Conservation (phyloP, 2,329 filamentous ascomycete genomes). For the Ophiognomonia clavigignenti-juglandacearum region DNA sequence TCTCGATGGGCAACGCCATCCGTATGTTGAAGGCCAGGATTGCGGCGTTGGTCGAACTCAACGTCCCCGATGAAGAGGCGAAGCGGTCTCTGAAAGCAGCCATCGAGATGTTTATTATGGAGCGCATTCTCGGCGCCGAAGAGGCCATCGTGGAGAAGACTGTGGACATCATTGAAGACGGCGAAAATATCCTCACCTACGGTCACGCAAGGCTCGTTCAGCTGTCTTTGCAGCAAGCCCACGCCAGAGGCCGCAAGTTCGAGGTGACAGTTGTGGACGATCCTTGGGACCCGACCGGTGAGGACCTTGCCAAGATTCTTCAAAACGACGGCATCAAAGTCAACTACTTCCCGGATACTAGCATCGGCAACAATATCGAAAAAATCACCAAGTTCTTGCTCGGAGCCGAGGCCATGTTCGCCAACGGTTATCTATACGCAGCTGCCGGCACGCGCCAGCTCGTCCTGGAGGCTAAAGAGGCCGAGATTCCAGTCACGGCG, state of each 20-base stretch:
- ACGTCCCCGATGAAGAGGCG: constrained; percentile 73
- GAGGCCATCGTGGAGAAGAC: constrained; percentile 78
- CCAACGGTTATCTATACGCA: constrained; percentile 86
- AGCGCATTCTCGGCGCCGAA: constrained; percentile 83
- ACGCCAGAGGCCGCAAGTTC: constrained; percentile 67
- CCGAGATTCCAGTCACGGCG: constrained; percentile 76
- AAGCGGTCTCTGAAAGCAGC: constrained; percentile 73
- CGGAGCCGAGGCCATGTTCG: constrained; percentile 91
- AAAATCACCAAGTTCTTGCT: constrained; percentile 67
- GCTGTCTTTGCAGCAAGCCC: constrained; percentile 70
- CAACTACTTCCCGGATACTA: constrained; percentile 74
- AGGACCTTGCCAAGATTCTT: constrained; percentile 64
- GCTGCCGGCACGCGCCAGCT: constrained; percentile 82
- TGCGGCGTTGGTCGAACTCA: constrained; percentile 75
- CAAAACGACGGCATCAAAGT: constrained; percentile 65
- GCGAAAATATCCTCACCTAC: constrained; percentile 81
- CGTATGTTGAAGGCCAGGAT: constrained; percentile 91
- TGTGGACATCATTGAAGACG: constrained; percentile 68
- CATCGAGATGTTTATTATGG: constrained; percentile 86
- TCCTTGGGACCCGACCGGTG: constrained; percentile 47
- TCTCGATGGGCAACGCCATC: constrained; percentile 96
- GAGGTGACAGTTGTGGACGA: constrained; percentile 80
- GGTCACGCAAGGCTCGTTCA: constrained; percentile 84
- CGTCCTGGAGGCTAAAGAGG: constrained; percentile 73
- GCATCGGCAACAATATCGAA: constrained; percentile 68